A percentile compares a stretch with the other conserved stretches of the same genome.
Evolutionary conservation across 2,329 filamentous ascomycete species (phyloP).

Genomic region (Colletotrichum musae): DNA sequence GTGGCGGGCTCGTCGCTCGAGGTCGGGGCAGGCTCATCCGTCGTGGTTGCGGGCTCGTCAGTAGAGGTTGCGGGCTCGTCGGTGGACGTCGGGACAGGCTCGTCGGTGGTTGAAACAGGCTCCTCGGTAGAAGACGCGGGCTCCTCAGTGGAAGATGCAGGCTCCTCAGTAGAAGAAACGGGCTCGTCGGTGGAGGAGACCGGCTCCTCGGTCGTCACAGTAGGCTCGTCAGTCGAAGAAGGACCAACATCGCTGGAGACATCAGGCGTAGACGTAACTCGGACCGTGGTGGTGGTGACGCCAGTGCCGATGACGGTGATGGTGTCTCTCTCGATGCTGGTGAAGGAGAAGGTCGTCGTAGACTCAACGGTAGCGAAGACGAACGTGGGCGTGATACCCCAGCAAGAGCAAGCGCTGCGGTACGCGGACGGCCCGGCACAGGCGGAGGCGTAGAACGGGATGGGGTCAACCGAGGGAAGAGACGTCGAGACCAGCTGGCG

Average conservation of each 20-base stretch:
- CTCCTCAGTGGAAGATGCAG: background rate
- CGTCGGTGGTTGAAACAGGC: background rate
- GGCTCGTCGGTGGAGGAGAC: background rate
- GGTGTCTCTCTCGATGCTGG: background rate
- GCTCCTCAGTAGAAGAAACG: background rate
- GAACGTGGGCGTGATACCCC: slow-evolving; percentile 41
- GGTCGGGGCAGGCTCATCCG: background rate
- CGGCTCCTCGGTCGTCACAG: background rate
- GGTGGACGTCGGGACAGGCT: background rate
- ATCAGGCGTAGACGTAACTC: background rate
- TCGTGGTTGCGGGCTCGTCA: background rate
- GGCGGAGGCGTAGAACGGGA: slow-evolving; percentile 45
- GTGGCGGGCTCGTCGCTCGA: background rate
- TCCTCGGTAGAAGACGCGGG: background rate
- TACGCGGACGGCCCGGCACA: slow-evolving; percentile 44
- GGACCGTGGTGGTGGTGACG: slow-evolving; percentile 7
- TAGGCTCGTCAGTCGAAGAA: background rate
- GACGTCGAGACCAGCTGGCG: background rate
- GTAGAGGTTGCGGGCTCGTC: background rate
- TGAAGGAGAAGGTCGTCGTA: slow-evolving; percentile 5
- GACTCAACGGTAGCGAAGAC: slow-evolving; percentile 25
- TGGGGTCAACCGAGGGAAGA: background rate
- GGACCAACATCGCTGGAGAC: background rate
- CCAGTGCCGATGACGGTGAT: slow-evolving; percentile 9
- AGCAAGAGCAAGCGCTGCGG: slow-evolving; percentile 48